Conservation (phyloP, 1,139 yeast genomes). For the Geotrichum cucujoidarum region DNA sequence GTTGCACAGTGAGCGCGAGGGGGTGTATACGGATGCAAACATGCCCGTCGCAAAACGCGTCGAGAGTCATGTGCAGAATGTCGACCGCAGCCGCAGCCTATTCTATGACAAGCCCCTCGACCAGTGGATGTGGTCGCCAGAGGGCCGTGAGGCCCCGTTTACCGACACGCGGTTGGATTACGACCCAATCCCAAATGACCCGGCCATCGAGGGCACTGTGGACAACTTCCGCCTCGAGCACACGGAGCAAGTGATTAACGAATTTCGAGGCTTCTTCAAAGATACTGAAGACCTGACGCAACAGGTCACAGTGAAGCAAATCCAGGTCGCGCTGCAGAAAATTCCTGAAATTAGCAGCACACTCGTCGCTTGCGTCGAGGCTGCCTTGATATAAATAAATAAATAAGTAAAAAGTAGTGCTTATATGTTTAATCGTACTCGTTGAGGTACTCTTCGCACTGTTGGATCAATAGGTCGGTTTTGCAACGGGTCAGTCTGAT, state of each 20-base stretch:
- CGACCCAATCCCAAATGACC: slow-evolving; percentile 8
- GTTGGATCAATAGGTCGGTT: not conserved
- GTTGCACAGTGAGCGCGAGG: not conserved
- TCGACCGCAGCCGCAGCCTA: not conserved
- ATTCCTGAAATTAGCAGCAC: slow-evolving; percentile 1
- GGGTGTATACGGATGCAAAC: not conserved
- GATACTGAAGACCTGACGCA: not conserved
- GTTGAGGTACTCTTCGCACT: not conserved
- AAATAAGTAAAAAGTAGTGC: not conserved
- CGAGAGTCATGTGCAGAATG: not conserved
- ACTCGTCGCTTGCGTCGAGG: slow-evolving; percentile 11
- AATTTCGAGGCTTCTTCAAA: not conserved
- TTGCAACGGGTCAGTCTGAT: slow-evolving; percentile 7
- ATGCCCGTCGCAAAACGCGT: too few relatives aligned
- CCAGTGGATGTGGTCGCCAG: slow-evolving; percentile 1
- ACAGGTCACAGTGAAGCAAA: not conserved
- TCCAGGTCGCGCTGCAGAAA: not conserved
- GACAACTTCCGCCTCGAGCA: slow-evolving; percentile 8
- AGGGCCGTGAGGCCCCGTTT: not conserved
- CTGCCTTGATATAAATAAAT: slow-evolving; percentile 4
- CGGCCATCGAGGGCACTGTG: slow-evolving; percentile 2
- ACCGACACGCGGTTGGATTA: slow-evolving; percentile 14
- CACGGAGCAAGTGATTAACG: slow-evolving; percentile 2
- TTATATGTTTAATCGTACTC: not conserved
- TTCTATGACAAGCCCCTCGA: not conserved